Evolutionary conservation across 345 rosid genomes (phyloP).

Genomic region (Psidium guajava): DNA sequence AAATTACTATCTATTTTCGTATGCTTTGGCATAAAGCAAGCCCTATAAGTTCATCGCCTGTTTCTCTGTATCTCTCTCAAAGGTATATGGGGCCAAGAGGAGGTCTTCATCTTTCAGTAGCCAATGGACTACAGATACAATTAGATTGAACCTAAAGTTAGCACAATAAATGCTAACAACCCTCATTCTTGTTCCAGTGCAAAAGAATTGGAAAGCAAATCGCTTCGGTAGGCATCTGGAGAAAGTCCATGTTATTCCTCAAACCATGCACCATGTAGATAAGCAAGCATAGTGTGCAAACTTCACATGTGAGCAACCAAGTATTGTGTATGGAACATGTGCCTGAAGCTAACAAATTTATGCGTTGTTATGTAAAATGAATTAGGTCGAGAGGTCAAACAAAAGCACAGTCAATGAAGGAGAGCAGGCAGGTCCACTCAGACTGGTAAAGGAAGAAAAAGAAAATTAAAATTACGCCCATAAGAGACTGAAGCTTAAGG

Average conservation of each 20-base stretch:
- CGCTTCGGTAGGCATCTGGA: not conserved
- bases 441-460: not conserved
- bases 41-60: not conserved
- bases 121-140: not conserved
- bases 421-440: not conserved
- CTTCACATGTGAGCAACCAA: not conserved
- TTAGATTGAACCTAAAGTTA: not conserved
- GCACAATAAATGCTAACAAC: not conserved
- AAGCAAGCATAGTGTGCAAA: not conserved
- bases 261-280: not conserved
- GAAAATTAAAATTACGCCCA: not conserved
- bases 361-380: not conserved
- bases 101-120: not conserved
- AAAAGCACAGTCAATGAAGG: not conserved
- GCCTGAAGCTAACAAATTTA: not conserved
- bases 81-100: not conserved
- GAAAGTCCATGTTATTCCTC: not conserved
- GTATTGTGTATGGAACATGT: not conserved
- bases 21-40: not conserved
- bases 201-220: not conserved
- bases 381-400: not conserved
- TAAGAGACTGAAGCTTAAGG: not conserved
- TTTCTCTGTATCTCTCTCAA: not conserved
- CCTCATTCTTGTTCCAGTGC: not conserved
- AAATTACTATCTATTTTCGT: not conserved